Percentiles rank a stretch among this genome's conserved stretches.
These are phyloP conservation scores for California macrophylla DNA, from an alignment of 441 rosid genomes.

Conservation along the genomic window DNA sequence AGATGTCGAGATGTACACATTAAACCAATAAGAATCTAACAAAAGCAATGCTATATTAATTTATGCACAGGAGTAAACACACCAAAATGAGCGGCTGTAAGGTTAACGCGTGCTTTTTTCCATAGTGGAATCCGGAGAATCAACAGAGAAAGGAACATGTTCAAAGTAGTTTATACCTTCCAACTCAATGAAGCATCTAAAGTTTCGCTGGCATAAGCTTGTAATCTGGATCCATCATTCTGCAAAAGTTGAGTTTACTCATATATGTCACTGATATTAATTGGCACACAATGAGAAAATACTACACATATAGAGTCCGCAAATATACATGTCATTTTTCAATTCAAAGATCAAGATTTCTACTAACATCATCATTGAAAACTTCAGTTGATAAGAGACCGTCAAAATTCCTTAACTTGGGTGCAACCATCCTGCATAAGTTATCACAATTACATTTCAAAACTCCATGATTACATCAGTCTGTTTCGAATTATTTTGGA, in stretches of 20 bases:
- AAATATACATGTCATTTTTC: neutral
- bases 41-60: neutral
- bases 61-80: too few relatives aligned
- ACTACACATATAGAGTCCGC: neutral
- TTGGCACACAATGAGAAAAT: neutral
- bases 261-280: neutral
- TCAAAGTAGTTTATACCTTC: neutral
- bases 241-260: neutral
- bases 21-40: neutral
- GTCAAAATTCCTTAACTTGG: conserved; percentile 78
- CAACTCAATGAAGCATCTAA: neutral
- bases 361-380: conserved; percentile 41
- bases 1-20: neutral
- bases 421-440: conserved; percentile 53
- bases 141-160: neutral
- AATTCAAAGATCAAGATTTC: neutral
- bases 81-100: too few relatives aligned
- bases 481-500: neutral
- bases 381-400: conserved; percentile 39
- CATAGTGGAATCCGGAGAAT: too few relatives aligned
- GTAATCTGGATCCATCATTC: neutral
- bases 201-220: neutral
- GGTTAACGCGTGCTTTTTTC: too few relatives aligned
- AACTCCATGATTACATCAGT: too few relatives aligned
- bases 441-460: neutral